Evolutionary conservation across 805 yeast genomes (phyloP), one percentile per base, ranked within the genome.

Genomic region (Schizosaccharomyces lindneri): DNA sequence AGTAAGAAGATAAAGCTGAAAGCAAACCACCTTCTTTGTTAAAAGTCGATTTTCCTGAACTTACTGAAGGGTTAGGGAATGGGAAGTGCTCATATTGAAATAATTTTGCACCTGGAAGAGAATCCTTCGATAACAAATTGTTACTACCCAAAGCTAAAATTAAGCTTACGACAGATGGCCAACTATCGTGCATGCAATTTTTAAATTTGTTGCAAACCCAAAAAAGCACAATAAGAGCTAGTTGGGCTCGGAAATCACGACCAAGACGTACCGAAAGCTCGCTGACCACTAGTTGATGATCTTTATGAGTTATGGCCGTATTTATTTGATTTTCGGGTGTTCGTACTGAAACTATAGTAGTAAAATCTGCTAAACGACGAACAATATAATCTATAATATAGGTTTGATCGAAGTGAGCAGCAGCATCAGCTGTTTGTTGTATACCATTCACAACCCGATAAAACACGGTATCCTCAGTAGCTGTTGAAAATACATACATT

Each of bases 1-100:
- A 78, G 68, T 88, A 90, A 0, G 95, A 87, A 0, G 97, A 88
- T 67, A 93, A 83, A 0, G 97, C 85, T 0, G 95, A 85, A 62
- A 93, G 79, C n/a, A 93, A 69, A 1, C 97, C 87, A 11, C 76
- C 76, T 43, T 83, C 95, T 66, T 81, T 85, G 46, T 81, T 78
- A 0, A 84, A 82, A 60, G 81, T 81, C 1, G 79, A 73, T 46
- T 63, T 43, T 24, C 59, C 63, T 6, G 46, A 48, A 17, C 27
- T 57, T 3, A 46, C 11, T 24, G 51, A 24, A 29, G 48, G 31
- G 11, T 57, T 43, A 19, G 51, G 55, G 11, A 39, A 24, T 5
- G 55, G 48, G 29, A 31, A 61, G 19, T 39, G 36, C 21, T 55
- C n/a, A 27, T 24, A 24, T 24, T 24, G 24, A 21, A 21, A 55